Evolutionary conservation across 1,284 basidiomycete genomes (phyloP).

Genomic region (Lentinus polychrous): DNA sequence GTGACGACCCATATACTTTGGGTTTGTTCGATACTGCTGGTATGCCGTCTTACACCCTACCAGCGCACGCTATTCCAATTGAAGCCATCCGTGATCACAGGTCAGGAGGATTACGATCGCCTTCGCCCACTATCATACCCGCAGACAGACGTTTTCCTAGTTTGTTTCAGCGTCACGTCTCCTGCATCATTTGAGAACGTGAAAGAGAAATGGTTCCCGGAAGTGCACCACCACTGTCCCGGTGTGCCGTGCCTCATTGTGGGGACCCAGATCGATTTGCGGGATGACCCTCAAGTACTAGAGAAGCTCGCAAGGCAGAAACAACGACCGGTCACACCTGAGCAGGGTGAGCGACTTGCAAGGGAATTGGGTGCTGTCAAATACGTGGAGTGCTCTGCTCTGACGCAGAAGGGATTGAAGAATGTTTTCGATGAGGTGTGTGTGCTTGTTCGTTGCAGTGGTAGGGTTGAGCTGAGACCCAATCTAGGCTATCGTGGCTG

Average conservation of each 20-base stretch:
- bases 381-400: slow-evolving; percentile 97
- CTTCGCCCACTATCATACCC: slow-evolving; percentile 98
- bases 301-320: slow-evolving; percentile 97
- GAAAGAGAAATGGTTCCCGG: slow-evolving; percentile 99
- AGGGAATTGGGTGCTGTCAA: slow-evolving; percentile 96
- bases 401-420: slow-evolving; percentile 99
- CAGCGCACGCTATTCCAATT: slow-evolving; percentile 1
- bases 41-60: slow-evolving; percentile 23
- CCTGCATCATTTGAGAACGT: slow-evolving; percentile 99
- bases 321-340: slow-evolving; percentile 85
- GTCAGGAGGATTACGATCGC: slow-evolving; percentile 99
- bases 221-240: slow-evolving; percentile 99
- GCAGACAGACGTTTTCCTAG: slow-evolving; percentile 98
- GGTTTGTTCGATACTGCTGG: slow-evolving; percentile 98
- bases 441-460: slow-evolving; percentile 11
- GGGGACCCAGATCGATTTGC: slow-evolving; percentile 96
- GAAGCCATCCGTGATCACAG: slow-evolving; percentile 32
- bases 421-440: slow-evolving; percentile 99
- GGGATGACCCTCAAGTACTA: slow-evolving; percentile 88
- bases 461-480: slow-evolving; percentile 3
- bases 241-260: slow-evolving; percentile 99
- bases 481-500: slow-evolving; percentile 91
- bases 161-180: slow-evolving; percentile 98
- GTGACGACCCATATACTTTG: slow-evolving; percentile 97
- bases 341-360: slow-evolving; percentile 91